These are phyloP conservation scores for Populus euphratica DNA, from an alignment of 345 rosid species.

Conservation along the genomic window DNA sequence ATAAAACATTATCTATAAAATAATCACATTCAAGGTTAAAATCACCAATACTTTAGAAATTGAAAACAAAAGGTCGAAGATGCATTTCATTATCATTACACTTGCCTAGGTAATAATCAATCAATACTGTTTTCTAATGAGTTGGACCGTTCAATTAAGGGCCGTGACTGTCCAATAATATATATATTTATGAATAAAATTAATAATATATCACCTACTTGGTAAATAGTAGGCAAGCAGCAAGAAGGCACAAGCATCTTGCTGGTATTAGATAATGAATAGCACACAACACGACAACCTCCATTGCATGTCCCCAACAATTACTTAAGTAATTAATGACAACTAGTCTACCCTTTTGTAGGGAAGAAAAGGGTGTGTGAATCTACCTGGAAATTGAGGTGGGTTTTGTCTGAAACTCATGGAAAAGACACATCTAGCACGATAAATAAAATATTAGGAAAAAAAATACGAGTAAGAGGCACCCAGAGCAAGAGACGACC, in stretches of 20 bases:
- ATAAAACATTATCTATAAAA: too few relatives aligned
- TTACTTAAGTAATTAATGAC: constrained; percentile 13
- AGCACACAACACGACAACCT: constrained; percentile 1
- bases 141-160: background rate
- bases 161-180: background rate
- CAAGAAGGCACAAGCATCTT: constrained; percentile 2
- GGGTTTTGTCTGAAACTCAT: constrained; percentile 41
- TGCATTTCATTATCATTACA: background rate
- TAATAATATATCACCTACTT: background rate
- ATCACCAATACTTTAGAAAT: too few relatives aligned
- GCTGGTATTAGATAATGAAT: constrained; percentile 5
- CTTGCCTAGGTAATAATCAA: background rate
- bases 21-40: too few relatives aligned
- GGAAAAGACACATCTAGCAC: constrained; percentile 18
- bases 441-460: background rate
- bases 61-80: too few relatives aligned
- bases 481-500: background rate
- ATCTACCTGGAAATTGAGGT: constrained; percentile 58
- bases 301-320: constrained; percentile 10
- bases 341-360: constrained; percentile 12
- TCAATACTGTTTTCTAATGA: background rate
- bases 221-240: background rate
- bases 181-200: background rate
- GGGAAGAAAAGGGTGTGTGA: constrained; percentile 40
- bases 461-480: background rate